Conservation (phyloP, 257 asterid species). For the Oldenlandia corymbosa region DNA sequence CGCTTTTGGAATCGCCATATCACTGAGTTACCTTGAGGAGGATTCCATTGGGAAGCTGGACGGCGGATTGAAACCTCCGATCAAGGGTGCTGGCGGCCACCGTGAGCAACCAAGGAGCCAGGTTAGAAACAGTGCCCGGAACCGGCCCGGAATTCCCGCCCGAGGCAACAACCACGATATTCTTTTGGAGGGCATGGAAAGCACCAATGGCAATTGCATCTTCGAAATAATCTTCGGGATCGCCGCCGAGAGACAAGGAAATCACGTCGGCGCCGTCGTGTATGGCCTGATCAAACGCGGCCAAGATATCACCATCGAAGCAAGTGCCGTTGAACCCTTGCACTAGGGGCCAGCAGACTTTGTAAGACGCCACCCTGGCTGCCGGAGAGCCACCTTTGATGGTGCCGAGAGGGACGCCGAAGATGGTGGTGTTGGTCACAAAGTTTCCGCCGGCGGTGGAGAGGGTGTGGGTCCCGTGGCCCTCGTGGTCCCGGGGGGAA, state of each 20-base stretch:
- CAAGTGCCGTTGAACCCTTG: conserved; percentile 23
- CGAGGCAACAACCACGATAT: neutral
- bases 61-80: neutral
- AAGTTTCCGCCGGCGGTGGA: conserved; percentile 81
- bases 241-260: conserved; percentile 58
- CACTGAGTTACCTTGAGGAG: conserved; percentile 36
- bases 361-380: conserved; percentile 69
- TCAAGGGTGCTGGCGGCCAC: conserved; percentile 12
- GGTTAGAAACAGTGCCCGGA: neutral
- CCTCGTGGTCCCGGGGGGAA: conserved; percentile 45
- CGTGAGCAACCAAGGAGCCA: conserved; percentile 7
- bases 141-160: conserved; percentile 6
- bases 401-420: conserved; percentile 52
- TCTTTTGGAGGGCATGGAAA: conserved; percentile 8
- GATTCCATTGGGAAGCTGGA: conserved; percentile 15
- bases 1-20: no score
- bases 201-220: conserved; percentile 34
- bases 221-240: neutral
- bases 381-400: conserved; percentile 76
- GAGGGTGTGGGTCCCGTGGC: conserved; percentile 79
- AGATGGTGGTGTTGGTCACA: conserved; percentile 49
- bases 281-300: conserved; percentile 56
- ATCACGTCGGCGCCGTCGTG: conserved; percentile 69
- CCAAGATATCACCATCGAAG: conserved; percentile 46
- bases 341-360: conserved; percentile 52